phyloP scores from a whole-genome alignment of 108 stramenopile genomes.

The Fistulifera solaris region DNA sequence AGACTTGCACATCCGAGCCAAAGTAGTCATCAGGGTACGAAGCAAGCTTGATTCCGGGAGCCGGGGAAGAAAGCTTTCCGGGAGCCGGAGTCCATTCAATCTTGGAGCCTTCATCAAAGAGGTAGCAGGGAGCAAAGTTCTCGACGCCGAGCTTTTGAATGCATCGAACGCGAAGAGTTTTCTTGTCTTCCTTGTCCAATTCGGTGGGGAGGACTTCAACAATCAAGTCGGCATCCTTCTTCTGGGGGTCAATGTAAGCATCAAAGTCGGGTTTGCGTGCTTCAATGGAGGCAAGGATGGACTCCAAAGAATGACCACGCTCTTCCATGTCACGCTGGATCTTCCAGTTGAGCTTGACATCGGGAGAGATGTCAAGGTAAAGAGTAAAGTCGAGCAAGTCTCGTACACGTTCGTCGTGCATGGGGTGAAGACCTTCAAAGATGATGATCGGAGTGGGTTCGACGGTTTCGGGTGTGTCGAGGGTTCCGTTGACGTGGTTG shows the following conservation, averaged over 20 bases:
- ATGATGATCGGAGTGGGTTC: slow-evolving; percentile 95
- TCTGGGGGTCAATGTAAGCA: slow-evolving; percentile 95
- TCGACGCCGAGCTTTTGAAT: slow-evolving; percentile 90
- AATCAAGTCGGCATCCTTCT: slow-evolving; percentile 82
- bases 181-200: slow-evolving; percentile 88
- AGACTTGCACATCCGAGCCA: slow-evolving; percentile 73
- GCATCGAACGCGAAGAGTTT: slow-evolving; percentile 90
- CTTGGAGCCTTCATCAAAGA: slow-evolving; percentile 91
- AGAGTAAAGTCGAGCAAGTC: slow-evolving; percentile 95
- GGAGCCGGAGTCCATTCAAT: slow-evolving; percentile 87
- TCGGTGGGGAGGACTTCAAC: slow-evolving; percentile 94
- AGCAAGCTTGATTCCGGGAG: slow-evolving; percentile 90
- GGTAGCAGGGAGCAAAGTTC: slow-evolving; percentile 88
- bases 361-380: slow-evolving; percentile 94
- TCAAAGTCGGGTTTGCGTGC: slow-evolving; percentile 95
- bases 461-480: slow-evolving; percentile 91
- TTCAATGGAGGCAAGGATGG: slow-evolving; percentile 95
- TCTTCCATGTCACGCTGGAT: slow-evolving; percentile 98
- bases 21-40: slow-evolving; percentile 86
- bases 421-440: slow-evolving; percentile 96
- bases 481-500: slow-evolving; percentile 99
- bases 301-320: slow-evolving; percentile 93
- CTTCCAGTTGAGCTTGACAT: slow-evolving; percentile 98
- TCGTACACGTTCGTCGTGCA: slow-evolving; percentile 90
- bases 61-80: slow-evolving; percentile 83